Evolutionary conservation across 2,329 filamentous ascomycete genomes (phyloP).

Genomic region (Verruconis gallopava): DNA sequence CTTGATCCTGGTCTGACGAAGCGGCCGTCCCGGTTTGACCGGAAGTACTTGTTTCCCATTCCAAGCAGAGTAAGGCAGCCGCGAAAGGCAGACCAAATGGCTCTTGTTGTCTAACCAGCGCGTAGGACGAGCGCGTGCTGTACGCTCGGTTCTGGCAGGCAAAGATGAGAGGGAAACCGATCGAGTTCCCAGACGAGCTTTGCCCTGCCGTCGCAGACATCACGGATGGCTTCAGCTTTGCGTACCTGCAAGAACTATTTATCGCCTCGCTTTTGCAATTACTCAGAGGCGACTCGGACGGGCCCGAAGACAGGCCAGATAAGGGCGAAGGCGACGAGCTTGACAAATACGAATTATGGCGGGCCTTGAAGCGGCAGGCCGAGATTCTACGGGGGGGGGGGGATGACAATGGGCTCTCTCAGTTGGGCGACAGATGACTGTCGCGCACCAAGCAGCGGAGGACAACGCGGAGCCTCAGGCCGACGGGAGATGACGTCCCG

Average conservation of each 20-base stretch:
- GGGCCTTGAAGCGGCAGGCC: conserved; percentile 30
- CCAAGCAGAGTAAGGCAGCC: conserved; percentile 19
- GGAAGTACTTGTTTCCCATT: conserved; percentile 33
- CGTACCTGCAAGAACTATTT: conserved; percentile 34
- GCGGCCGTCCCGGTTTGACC: conserved; percentile 33
- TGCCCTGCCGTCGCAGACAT: conserved; percentile 28
- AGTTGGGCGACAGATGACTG: too few relatives aligned
- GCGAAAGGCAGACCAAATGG: too few relatives aligned
- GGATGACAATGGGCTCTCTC: neutral
- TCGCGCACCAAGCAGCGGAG: too few relatives aligned
- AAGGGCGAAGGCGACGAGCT: conserved; percentile 16
- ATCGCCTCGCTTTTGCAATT: conserved; percentile 26
- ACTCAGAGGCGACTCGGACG: conserved; percentile 11
- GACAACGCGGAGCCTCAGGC: too few relatives aligned
- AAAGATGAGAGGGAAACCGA: conserved; percentile 22
- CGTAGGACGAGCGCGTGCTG: conserved; percentile 21
- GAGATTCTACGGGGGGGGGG: conserved; percentile 21
- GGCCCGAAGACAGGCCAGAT: neutral
- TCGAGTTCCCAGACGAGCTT: conserved; percentile 30
- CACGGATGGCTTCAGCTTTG: conserved; percentile 32
- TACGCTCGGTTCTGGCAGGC: conserved; percentile 34
- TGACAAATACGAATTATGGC: conserved; percentile 27
- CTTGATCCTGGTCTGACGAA: conserved; percentile 50
- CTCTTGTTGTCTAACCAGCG: too few relatives aligned
- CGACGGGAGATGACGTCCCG: too few relatives aligned